Evolutionary conservation across 257 asterid species (phyloP), one percentile per base, ranked within the genome.

Genomic region (Perilla frutescens): DNA sequence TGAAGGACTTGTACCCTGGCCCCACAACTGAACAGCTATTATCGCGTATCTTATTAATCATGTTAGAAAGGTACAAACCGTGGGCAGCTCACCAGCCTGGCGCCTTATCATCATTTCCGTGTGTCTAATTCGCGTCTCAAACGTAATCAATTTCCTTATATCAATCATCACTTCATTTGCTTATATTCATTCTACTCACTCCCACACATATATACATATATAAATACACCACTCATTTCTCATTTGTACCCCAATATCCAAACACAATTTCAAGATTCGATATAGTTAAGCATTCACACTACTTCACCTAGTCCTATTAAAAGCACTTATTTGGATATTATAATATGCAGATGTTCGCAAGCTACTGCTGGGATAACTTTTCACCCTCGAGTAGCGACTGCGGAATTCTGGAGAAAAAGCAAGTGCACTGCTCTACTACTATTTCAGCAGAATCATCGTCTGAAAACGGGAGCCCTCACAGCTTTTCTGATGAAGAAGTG

Each of bases 401-500:
- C 4, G 51, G 74, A 71, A 31, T 47, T 49, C 8, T 67, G 49
- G 3, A 3, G 55, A 4, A 47, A 1, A 11, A 53, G 57, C 71
- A 60, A 78, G 34, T 59, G 78, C 7, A 79, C 76, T 44, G 47
- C 65, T 7, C 44, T 1, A 31, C 13, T 48, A 7, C 58, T 1
- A 1, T 15, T 10, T n/a, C n/a, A 9, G 3, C 1, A 1, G 3
- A 34, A 34, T 79, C 84, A 0, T 40, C 78, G 0, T 81, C 84
- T 1, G 77, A 81, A 9, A 65, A 15, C 50, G 75, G 65, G 15
- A 70, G 50, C 50, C 13, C 29, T 9, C 29, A 2, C 13, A 9
- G 8, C 60, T 53, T 43, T 9, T 73, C 84, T 1, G 82, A 85
- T 0, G 88, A 88, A 5, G 88, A 80, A 10, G 79, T 79, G 6